A percentile compares a stretch with the other conserved stretches of the same genome.
Evolutionary conservation across 2,329 filamentous ascomycete species (phyloP).

Genomic region (Colletotrichum sp.): DNA sequence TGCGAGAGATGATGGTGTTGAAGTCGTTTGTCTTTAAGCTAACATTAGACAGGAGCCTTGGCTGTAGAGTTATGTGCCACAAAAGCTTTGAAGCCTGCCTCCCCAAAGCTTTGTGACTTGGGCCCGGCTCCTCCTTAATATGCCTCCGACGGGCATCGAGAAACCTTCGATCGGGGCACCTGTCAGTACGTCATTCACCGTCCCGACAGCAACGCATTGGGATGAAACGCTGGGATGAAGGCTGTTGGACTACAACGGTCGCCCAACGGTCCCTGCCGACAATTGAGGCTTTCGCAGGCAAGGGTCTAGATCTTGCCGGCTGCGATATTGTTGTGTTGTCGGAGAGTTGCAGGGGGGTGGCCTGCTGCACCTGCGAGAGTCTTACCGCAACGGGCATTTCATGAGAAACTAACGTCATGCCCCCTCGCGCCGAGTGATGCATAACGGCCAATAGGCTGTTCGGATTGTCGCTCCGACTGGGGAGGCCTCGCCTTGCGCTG

Average conservation of each 20-base stretch:
- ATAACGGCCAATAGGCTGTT: not conserved
- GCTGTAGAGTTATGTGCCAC: not conserved
- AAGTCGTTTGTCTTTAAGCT: not conserved
- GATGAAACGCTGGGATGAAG: slow-evolving; percentile 21
- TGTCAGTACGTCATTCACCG: slow-evolving; percentile 18
- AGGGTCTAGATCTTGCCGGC: not conserved
- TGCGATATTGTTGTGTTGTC: not conserved
- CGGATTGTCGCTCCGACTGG: not conserved
- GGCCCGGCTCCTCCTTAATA: slow-evolving; percentile 8
- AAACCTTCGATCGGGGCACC: slow-evolving; percentile 3
- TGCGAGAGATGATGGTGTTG: not conserved
- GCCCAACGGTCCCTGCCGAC: not conserved
- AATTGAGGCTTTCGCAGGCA: not conserved
- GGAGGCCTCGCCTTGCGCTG: not conserved
- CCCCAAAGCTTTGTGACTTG: not conserved
- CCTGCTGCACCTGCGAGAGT: not conserved
- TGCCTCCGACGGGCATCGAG: not conserved
- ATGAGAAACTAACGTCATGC: slow-evolving; percentile 20
- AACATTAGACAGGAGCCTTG: not conserved
- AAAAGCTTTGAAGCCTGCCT: not conserved
- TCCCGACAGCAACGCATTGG: slow-evolving; percentile 2
- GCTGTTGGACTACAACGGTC: not conserved
- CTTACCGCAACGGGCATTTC: slow-evolving; percentile 17
- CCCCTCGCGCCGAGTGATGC: not conserved
- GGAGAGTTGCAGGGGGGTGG: not conserved